Conservation (phyloP, 2,329 filamentous ascomycete species). For the Colletotrichum falcatum region DNA sequence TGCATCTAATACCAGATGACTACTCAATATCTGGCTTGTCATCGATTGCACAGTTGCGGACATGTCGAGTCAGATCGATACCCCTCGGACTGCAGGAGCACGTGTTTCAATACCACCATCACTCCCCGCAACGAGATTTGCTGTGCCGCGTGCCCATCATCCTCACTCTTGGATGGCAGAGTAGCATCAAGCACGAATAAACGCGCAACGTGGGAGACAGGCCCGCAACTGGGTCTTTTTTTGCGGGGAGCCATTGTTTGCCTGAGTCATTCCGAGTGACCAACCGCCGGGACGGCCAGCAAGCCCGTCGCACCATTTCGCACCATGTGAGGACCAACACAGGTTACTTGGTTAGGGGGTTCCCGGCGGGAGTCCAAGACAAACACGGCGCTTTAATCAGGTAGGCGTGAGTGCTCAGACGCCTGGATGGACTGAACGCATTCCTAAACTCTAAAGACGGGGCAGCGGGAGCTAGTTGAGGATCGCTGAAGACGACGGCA, state of each 20-base stretch:
- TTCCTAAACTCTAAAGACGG: conserved; percentile 21
- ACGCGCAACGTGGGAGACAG: not conserved
- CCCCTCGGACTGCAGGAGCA: not conserved
- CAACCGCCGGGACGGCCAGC: not conserved
- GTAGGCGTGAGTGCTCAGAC: not conserved
- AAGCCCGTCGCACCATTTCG: not conserved
- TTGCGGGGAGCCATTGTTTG: not conserved
- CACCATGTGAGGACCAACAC: not conserved
- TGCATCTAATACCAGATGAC: not conserved
- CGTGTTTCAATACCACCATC: not conserved
- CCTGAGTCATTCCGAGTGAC: not conserved
- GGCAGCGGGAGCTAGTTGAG: conserved; percentile 16
- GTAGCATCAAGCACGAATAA: not conserved
- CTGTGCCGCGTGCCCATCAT: too few relatives aligned
- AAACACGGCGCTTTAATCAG: not conserved
- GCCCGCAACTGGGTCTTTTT: not conserved
- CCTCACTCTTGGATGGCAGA: not conserved
- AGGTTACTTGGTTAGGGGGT: too few relatives aligned
- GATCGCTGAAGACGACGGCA: conserved; percentile 6
- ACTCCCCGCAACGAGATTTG: not conserved
- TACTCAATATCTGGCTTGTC: too few relatives aligned
- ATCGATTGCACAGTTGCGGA: not conserved
- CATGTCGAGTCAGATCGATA: not conserved
- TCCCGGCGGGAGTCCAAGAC: not conserved
- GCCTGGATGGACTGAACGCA: conserved; percentile 17